phyloP scores from a whole-genome alignment of 176 grass and related monocot species.

The Eleusine coracana region DNA sequence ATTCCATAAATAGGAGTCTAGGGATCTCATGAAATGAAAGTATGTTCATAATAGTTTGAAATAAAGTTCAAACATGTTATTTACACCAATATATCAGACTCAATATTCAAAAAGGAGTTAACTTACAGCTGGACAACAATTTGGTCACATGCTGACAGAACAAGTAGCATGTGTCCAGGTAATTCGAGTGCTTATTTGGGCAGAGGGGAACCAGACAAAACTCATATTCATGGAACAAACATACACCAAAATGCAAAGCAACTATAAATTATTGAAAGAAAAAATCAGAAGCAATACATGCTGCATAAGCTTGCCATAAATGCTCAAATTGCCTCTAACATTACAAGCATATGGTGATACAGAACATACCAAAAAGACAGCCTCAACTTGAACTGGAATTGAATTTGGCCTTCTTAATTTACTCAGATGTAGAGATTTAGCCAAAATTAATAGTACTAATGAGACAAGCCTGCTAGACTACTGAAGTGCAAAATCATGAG shows the following conservation, averaged over 20 bases:
- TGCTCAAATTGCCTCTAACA: not conserved
- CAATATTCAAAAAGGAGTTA: not conserved
- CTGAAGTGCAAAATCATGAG: not conserved
- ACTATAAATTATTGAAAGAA: not conserved
- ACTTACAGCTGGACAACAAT: not conserved
- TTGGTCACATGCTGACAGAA: not conserved
- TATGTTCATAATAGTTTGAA: not conserved
- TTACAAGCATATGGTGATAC: not conserved
- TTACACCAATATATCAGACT: not conserved
- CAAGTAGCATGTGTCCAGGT: not conserved
- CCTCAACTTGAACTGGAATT: constrained; percentile 1
- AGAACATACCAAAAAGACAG: not conserved
- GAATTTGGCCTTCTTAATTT: not conserved
- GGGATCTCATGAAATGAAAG: not conserved
- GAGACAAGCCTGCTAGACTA: not conserved
- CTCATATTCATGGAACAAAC: not conserved
- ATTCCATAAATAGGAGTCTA: not conserved
- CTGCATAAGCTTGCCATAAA: not conserved
- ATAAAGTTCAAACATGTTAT: not conserved
- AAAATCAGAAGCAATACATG: not conserved
- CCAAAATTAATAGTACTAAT: not conserved
- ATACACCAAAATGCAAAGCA: not conserved
- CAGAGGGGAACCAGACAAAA: not conserved
- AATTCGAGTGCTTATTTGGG: not conserved
- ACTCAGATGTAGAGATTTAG: not conserved